Evolutionary conservation across 495 filamentous ascomycete genomes (phyloP), one percentile per base, ranked within the genome.

Genomic region (Podospora fimiseda): DNA sequence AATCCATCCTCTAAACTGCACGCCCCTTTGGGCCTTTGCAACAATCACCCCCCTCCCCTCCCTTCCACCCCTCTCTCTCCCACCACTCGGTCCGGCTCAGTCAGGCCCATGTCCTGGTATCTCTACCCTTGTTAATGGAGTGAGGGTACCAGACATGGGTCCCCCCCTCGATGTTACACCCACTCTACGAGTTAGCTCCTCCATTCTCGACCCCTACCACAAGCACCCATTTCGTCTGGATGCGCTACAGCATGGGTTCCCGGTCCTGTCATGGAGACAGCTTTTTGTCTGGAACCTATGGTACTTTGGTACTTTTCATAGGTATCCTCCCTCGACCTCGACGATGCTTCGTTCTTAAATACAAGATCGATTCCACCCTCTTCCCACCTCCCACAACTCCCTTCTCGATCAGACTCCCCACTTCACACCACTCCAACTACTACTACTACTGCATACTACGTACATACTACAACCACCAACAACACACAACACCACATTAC

Each of bases 211-310:
- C 60, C 58, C 60, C 52, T 51, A 51, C 48, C 33, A 48, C 24
- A n/a, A 46, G 45, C 37, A 39, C 42, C 33, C 47, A 27, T 42
- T 30, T 27, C 33, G 42, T 15, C 38, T 64, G 55, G 56, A 64
- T 59, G 58, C 53, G 50, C 14, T 27, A 13, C 9, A 50, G 44
- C 61, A 61, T 57, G 61, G 61, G 56, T 59, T 50, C 61, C 61
- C 36, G 59, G 61, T 50, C 51, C 27, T 46, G 27, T 21, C 21
- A 37, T 40, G 38, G 30, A 46, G 56, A 55, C 52, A 59, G 48
- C 61, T 48, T 38, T 55, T 33, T 49, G 40, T 51, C n/a, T 48
- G 30, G 16, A n/a, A n/a, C n/a, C n/a, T n/a, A n/a, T n/a, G n/a
- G n/a, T n/a, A n/a, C n/a, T n/a, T n/a, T n/a, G n/a, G n/a, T n/a